These are phyloP conservation scores for Leccinum fuscescens DNA, from an alignment of 1,284 basidiomycete genomes.

Conservation along the genomic window DNA sequence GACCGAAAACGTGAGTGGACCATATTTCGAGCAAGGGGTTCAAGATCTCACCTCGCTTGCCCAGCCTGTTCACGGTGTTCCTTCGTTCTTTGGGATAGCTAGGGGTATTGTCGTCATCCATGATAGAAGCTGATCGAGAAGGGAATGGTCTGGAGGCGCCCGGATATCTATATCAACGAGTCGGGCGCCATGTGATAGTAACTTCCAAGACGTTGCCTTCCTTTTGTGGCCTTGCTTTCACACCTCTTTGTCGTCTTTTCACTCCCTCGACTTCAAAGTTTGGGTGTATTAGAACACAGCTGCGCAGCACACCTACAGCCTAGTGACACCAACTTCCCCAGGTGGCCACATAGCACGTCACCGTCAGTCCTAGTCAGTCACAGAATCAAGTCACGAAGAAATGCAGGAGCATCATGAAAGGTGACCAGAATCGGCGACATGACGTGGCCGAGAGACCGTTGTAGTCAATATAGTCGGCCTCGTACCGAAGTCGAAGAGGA, in stretches of 20 bases:
- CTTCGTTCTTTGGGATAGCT: slow-evolving; percentile 19
- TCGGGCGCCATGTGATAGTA: no score
- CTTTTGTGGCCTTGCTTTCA: not conserved
- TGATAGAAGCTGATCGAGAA: slow-evolving; percentile 3
- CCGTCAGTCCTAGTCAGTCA: no score
- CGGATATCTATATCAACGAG: not conserved
- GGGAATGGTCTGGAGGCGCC: not conserved
- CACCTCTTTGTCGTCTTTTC: no score
- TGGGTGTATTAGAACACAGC: not conserved
- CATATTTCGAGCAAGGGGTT: not conserved
- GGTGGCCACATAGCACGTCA: no score
- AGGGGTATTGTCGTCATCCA: slow-evolving; percentile 10
- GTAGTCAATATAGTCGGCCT: no score
- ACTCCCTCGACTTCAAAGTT: not conserved
- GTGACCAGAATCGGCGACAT: no score
- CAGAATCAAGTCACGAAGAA: no score
- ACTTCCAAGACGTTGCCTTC: not conserved
- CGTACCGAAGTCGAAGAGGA: no score
- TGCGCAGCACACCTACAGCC: no score
- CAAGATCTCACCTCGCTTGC: slow-evolving; percentile 23
- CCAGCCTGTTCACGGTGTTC: slow-evolving; percentile 29
- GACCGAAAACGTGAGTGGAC: not conserved
- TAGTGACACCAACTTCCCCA: no score
- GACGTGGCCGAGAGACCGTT: no score
- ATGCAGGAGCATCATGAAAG: no score